Evolutionary conservation across 2,329 filamentous ascomycete genomes (phyloP), one percentile per base, ranked within the genome.

Genomic region (Botrytis hyacinthi): DNA sequence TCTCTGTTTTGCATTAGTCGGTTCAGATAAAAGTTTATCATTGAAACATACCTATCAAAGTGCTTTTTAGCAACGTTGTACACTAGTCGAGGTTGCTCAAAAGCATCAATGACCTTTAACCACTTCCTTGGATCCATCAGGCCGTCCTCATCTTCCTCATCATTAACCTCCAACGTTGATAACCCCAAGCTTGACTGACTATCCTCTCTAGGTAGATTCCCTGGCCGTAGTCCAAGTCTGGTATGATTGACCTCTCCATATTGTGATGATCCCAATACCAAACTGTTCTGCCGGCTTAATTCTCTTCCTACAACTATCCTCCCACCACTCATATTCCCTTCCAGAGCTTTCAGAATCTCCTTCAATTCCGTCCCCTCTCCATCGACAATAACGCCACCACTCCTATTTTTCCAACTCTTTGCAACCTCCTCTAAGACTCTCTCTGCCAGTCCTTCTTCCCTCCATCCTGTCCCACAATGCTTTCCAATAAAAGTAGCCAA

Each of bases 401-500:
- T 94, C 74, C 92, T 87, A 77, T 91, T 93, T 84, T 98, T 98
- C 97, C 96, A 99, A 77, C 89, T 89, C 82, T 93, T 92, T 1
- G 96, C 95, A 12, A 95, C 90, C 82, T 98, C 96, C 79, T 99
- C 96, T 51, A 99, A 84, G 20, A 98, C 93, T 77, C 91, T 92
- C 82, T 99, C 97, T 4, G 95, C 96, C 46, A 98, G 85, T 0
- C 97, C 95, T 81, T 97, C 94, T 84, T 98, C 95, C 79, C 95
- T 90, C 96, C 96, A 99, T 90, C 91, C 94, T 73, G 95, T 95
- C 48, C 96, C 96, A 82, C 96, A 99, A 82, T 97, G 92, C 78
- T 93, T 91, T 18, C 96, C 97, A 71, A 99, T 92, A 82, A 99
- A 99, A 1, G 89, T 87, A 32, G 96, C 95, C 46, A 99, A 87